Percentiles rank a stretch among this genome's conserved stretches.
These are phyloP conservation scores for Nakazawaea populi DNA, from an alignment of 805 yeast species.

Conservation along the genomic window DNA sequence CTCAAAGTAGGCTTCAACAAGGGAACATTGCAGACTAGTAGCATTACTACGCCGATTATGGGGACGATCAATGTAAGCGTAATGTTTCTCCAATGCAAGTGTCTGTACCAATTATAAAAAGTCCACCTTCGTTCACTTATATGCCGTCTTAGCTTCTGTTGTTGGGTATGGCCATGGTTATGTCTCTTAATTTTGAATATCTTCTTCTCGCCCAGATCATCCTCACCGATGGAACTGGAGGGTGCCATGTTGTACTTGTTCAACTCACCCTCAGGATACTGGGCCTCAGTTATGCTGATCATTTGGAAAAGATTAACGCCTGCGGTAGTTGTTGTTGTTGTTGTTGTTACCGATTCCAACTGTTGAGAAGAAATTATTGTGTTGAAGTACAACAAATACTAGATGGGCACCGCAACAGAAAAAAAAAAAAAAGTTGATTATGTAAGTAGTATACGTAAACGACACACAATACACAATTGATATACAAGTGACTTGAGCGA, in stretches of 20 bases:
- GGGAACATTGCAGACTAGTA: slow-evolving; percentile 30
- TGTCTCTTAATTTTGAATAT: slow-evolving; percentile 13
- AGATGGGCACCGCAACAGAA: no score
- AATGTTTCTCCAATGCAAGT: slow-evolving; percentile 71
- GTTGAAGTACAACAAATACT: no score
- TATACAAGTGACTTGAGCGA: no score
- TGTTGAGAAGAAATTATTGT: no score
- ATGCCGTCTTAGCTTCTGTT: slow-evolving; percentile 29
- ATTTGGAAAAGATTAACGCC: no score
- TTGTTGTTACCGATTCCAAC: background rate
- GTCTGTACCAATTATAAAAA: slow-evolving; percentile 62
- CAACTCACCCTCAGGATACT: slow-evolving; percentile 24
- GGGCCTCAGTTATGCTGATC: slow-evolving; percentile 20
- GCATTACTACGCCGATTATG: slow-evolving; percentile 34
- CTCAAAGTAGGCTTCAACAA: slow-evolving; percentile 43
- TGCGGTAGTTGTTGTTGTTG: background rate
- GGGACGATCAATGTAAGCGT: slow-evolving; percentile 55
- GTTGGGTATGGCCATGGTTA: slow-evolving; percentile 15
- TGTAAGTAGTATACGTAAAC: no score
- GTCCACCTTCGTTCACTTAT: slow-evolving; percentile 75
- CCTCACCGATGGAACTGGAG: background rate
- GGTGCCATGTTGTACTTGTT: background rate
- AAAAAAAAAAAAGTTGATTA: no score
- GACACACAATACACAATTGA: no score
- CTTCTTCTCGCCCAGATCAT: background rate